A percentile compares a stretch with the other conserved stretches of the same genome.
These are phyloP conservation scores for Fusarium decemcellulare DNA, from an alignment of 2,329 filamentous ascomycete genomes.

Conservation along the genomic window DNA sequence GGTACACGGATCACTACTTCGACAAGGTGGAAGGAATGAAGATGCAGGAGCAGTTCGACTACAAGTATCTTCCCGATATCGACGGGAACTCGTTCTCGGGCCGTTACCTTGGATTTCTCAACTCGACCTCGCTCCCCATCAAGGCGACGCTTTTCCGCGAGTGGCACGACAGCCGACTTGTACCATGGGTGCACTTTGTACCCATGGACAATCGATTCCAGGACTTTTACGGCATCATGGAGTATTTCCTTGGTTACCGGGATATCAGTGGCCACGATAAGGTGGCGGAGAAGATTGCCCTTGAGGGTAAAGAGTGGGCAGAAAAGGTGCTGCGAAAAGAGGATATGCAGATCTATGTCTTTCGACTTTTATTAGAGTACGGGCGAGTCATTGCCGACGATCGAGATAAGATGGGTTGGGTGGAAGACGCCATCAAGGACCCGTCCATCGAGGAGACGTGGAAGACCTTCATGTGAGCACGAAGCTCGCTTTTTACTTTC, in stretches of 20 bases:
- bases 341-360: conserved; percentile 81
- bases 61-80: conserved; percentile 82
- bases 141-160: conserved; percentile 85
- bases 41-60: conserved; percentile 68
- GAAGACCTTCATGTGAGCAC: conserved; percentile 43
- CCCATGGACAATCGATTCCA: conserved; percentile 82
- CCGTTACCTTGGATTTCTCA: conserved; percentile 78
- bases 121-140: conserved; percentile 78
- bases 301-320: conserved; percentile 77
- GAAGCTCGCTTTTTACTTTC: not conserved
- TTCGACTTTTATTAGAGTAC: conserved; percentile 76
- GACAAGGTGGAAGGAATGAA: conserved; percentile 55
- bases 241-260: conserved; percentile 78
- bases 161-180: conserved; percentile 83
- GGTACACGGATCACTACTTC: conserved; percentile 65
- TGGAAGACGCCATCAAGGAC: conserved; percentile 61
- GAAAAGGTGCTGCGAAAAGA: conserved; percentile 76
- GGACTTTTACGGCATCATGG: conserved; percentile 80
- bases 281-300: conserved; percentile 74
- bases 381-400: conserved; percentile 67
- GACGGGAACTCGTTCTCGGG: conserved; percentile 82
- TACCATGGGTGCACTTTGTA: conserved; percentile 86
- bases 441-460: conserved; percentile 51
- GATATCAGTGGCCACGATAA: conserved; percentile 65
- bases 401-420: conserved; percentile 69